Base-by-base conservation (phyloP, 75 land plant genomes). In the Selaginella moellendorffii region DNA sequence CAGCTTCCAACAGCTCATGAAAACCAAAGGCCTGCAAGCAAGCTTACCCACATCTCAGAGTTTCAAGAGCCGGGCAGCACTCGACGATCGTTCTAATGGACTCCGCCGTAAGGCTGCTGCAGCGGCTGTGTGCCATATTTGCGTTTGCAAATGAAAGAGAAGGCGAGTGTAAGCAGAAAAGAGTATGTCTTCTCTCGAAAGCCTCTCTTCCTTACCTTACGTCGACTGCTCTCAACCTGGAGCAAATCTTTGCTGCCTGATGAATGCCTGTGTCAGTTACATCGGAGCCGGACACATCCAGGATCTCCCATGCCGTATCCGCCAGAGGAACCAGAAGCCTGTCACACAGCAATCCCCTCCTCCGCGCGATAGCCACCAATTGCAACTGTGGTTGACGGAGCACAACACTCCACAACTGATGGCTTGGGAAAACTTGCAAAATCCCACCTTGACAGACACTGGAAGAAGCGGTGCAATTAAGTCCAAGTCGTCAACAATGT, bases 31-130 rank as follows among this genome's bases (percentile, higher is more conserved):
- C 28, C 27, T 26, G 21, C 31, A 22, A 51, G 28, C 30, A 28
- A 64, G 28, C 69, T 29, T 91, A 91, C 97, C 97, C 97, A 54
- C 95, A 91, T 79, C 95, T 75, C 58, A 91, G 36, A 54, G 71
- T 83, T 63, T 79, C 77, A 56, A 91, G 69, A 18, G 74, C 70
- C 26, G 54, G 76, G 70, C 95, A 85, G 53, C 77, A 59, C 62
- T 66, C 71, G 0, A 91, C 53, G 26, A 91, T 63, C 19, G 77
- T 75, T 20, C 76, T 75, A 30, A 91, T 80, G 53, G 95, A 80
- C 31, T 52, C 5, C 0, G 77, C 31, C 9, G 89, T 82, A 17
- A 88, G 63, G 36, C 46, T 73, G 53, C 76, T 72, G 71, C 97
- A 90, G 2, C 78, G 77, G 58, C 97, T 90, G 85, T 67, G 68